Conservation (phyloP, 805 yeast species). For the Candida qinlingensis region DNA sequence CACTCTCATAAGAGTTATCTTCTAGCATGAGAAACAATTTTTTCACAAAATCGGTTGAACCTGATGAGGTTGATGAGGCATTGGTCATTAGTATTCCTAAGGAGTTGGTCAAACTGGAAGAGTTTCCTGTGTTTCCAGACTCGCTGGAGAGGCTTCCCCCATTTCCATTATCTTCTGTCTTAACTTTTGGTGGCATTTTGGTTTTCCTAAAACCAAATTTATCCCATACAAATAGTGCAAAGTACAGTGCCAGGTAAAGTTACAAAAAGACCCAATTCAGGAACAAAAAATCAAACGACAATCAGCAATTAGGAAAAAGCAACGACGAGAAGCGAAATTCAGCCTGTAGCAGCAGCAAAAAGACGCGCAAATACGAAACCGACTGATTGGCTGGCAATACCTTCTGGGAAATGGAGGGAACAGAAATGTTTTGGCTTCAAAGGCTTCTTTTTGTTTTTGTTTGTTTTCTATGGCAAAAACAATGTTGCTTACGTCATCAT, state of each 20-base stretch:
- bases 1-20: slow-evolving; percentile 64
- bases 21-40: slow-evolving; percentile 81
- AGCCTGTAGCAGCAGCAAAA: no score
- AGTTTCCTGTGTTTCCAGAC: neutral
- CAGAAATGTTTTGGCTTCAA: neutral
- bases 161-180: slow-evolving; percentile 5
- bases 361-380: no score
- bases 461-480: neutral
- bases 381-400: no score
- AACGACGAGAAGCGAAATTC: no score
- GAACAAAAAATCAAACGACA: neutral
- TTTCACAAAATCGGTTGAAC: slow-evolving; percentile 75
- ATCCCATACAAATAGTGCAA: neutral
- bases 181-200: slow-evolving; percentile 17
- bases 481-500: neutral
- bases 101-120: slow-evolving; percentile 2
- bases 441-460: neutral
- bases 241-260: neutral
- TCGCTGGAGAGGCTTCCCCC: neutral
- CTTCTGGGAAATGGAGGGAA: no score
- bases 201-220: neutral
- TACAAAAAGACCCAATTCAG: neutral
- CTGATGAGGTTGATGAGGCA: slow-evolving; percentile 27
- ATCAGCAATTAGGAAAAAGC: neutral
- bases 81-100: slow-evolving; percentile 20